A percentile compares a stretch with the other conserved stretches of the same genome.
These are phyloP conservation scores for Mycena albidolilacea DNA, from an alignment of 768 basidiomycete genomes.

Conservation along the genomic window DNA sequence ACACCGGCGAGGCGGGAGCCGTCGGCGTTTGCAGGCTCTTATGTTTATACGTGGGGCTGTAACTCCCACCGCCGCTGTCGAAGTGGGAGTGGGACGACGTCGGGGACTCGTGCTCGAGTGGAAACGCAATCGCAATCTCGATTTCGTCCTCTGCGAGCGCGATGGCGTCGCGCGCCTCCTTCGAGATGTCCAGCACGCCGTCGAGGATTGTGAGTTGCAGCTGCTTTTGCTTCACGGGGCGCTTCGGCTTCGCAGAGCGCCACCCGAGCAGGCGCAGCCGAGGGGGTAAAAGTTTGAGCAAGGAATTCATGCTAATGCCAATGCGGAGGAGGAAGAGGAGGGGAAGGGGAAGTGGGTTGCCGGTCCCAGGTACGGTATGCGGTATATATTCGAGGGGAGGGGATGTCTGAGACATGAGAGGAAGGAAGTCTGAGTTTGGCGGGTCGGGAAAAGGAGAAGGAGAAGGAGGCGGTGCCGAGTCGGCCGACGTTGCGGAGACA, in stretches of 20 bases:
- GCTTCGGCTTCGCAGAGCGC: not conserved
- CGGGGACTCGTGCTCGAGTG: constrained; percentile 15
- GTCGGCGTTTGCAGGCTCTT: not conserved
- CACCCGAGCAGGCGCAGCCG: not conserved
- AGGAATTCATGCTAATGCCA: constrained; percentile 9
- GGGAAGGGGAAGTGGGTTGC: not conserved
- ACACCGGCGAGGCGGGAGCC: constrained; percentile 1
- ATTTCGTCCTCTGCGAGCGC: constrained; percentile 11
- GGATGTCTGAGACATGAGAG: constrained; percentile 26
- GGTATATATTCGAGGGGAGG: constrained; percentile 11
- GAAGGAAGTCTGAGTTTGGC: not conserved
- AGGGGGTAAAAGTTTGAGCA: constrained; percentile 32
- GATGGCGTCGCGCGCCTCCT: constrained; percentile 34
- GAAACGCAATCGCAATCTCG: constrained; percentile 25
- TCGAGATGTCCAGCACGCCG: constrained; percentile 37
- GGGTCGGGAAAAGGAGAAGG: no score
- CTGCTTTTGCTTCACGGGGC: constrained; percentile 25
- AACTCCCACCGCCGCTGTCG: not conserved
- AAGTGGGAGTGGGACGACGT: not conserved
- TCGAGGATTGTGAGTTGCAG: constrained; percentile 22
- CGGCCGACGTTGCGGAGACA: no score
- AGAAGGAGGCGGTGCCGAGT: no score
- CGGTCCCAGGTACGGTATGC: not conserved
- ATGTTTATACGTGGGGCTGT: constrained; percentile 10
- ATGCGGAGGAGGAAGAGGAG: not conserved